Percentiles rank a stretch among this genome's conserved stretches.
phyloP scores from a whole-genome alignment of 2,329 filamentous ascomycete genomes.

The Tothia fuscella region DNA sequence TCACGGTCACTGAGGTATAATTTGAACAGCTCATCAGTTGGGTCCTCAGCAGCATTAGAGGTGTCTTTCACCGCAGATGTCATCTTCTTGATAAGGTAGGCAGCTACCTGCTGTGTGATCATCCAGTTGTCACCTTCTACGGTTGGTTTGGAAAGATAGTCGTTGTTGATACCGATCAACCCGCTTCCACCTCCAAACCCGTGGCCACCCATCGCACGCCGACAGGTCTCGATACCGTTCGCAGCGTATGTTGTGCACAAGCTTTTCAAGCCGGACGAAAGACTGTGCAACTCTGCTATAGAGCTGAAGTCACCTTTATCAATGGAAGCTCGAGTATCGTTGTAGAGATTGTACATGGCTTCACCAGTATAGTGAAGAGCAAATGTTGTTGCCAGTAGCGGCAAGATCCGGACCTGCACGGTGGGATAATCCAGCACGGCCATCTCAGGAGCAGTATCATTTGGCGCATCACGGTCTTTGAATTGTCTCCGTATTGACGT shows the following conservation, averaged over 20 bases:
- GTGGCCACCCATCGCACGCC: conserved; percentile 42
- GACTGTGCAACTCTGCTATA: conserved; percentile 40
- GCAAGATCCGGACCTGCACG: conserved; percentile 41
- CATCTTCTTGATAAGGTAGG: conserved; percentile 42
- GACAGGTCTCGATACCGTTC: conserved; percentile 42
- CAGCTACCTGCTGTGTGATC: conserved; percentile 42
- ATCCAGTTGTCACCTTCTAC: conserved; percentile 48
- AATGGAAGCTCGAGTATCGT: conserved; percentile 32
- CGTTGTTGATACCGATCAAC: conserved; percentile 38
- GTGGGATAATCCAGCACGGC: conserved; percentile 43
- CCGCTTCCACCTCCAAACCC: conserved; percentile 42
- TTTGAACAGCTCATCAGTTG: conserved; percentile 30
- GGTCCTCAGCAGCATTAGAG: conserved; percentile 22
- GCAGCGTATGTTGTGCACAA: conserved; percentile 41
- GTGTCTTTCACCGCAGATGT: conserved; percentile 26
- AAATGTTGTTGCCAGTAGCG: conserved; percentile 41
- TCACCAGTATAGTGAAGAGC: conserved; percentile 36
- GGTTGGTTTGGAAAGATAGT: conserved; percentile 41
- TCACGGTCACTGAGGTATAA: conserved; percentile 25
- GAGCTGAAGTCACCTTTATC: conserved; percentile 38
- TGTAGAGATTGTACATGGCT: conserved; percentile 40
- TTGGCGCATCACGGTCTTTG: conserved; percentile 33
- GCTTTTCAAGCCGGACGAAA: conserved; percentile 43
- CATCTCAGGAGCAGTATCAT: conserved; percentile 26
- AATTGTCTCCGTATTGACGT: conserved; percentile 38